phyloP scores from a whole-genome alignment of 2,329 filamentous ascomycete genomes.

The Aspergillus versicolor region DNA sequence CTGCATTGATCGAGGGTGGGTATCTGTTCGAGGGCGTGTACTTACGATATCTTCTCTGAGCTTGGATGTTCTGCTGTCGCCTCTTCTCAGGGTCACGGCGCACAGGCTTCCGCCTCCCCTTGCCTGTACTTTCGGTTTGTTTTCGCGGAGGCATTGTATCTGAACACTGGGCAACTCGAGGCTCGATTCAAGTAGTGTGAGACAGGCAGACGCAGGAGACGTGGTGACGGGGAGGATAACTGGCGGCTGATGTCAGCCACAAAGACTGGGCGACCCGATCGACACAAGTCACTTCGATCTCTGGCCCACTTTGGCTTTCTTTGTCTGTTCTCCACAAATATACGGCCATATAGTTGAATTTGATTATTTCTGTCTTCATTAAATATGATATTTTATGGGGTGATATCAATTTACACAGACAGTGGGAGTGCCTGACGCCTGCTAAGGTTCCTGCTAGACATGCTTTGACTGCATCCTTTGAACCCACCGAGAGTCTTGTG shows the following conservation, averaged over 20 bases:
- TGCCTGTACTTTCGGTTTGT: background rate
- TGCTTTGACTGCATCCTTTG: too few relatives aligned
- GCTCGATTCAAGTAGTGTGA: background rate
- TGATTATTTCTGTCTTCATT: too few relatives aligned
- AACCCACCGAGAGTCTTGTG: too few relatives aligned
- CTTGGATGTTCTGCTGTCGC: conserved; percentile 23
- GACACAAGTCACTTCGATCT: too few relatives aligned
- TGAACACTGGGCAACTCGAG: background rate
- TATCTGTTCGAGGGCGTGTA: background rate
- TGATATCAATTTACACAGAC: too few relatives aligned
- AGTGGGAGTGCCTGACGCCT: too few relatives aligned
- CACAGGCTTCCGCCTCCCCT: conserved; percentile 21
- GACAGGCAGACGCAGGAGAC: background rate
- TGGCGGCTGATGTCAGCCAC: background rate
- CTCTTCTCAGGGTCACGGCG: conserved; percentile 23
- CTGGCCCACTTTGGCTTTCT: too few relatives aligned
- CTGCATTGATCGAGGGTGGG: background rate
- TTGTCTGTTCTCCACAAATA: too few relatives aligned
- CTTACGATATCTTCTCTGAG: conserved; percentile 23
- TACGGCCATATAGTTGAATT: too few relatives aligned
- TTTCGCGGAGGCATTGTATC: background rate
- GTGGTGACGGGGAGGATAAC: background rate
- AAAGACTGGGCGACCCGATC: background rate
- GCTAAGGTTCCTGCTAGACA: too few relatives aligned
- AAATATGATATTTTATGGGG: too few relatives aligned